These are phyloP conservation scores for Penicillium egyptiacum DNA, from an alignment of 495 filamentous ascomycete genomes.

Conservation along the genomic window DNA sequence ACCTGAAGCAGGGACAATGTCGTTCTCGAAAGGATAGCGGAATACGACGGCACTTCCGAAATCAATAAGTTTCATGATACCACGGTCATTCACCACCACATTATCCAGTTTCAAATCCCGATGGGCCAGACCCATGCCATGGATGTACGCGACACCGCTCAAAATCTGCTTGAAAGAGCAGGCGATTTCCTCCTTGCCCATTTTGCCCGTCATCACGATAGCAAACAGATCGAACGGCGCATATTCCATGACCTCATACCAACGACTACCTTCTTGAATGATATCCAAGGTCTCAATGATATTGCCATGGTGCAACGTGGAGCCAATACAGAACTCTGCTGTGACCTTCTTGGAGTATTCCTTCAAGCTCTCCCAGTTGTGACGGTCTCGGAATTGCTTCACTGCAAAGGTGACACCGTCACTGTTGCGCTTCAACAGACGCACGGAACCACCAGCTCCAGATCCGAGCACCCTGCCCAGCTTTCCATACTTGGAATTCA, in stretches of 20 bases:
- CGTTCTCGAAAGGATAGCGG: slow-evolving; percentile 94
- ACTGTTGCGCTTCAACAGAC: slow-evolving; percentile 86
- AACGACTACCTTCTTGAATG: slow-evolving; percentile 88
- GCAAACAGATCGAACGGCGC: slow-evolving; percentile 97
- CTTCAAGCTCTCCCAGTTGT: slow-evolving; percentile 88
- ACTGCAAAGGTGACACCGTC: slow-evolving; percentile 94
- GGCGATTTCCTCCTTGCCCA: slow-evolving; percentile 85
- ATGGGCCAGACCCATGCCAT: slow-evolving; percentile 94
- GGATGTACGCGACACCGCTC: slow-evolving; percentile 94
- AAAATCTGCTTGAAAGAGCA: slow-evolving; percentile 95
- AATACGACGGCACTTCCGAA: slow-evolving; percentile 98
- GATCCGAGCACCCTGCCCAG: slow-evolving; percentile 91
- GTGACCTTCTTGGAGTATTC: slow-evolving; percentile 99
- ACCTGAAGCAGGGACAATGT: slow-evolving; percentile 85
- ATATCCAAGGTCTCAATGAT: slow-evolving; percentile 98
- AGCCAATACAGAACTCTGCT: slow-evolving; percentile 98
- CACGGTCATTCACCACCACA: slow-evolving; percentile 92
- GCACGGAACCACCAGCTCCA: slow-evolving; percentile 92
- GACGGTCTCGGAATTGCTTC: slow-evolving; percentile 92
- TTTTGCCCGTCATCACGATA: slow-evolving; percentile 99
- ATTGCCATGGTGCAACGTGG: slow-evolving; percentile 95
- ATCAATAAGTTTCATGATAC: slow-evolving; percentile 99
- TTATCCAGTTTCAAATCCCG: slow-evolving; percentile 97
- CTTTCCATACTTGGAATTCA: slow-evolving; percentile 90
- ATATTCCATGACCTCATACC: slow-evolving; percentile 99